Base-by-base conservation (phyloP, 768 basidiomycete species). In the Rhodotorula toruloides region DNA sequence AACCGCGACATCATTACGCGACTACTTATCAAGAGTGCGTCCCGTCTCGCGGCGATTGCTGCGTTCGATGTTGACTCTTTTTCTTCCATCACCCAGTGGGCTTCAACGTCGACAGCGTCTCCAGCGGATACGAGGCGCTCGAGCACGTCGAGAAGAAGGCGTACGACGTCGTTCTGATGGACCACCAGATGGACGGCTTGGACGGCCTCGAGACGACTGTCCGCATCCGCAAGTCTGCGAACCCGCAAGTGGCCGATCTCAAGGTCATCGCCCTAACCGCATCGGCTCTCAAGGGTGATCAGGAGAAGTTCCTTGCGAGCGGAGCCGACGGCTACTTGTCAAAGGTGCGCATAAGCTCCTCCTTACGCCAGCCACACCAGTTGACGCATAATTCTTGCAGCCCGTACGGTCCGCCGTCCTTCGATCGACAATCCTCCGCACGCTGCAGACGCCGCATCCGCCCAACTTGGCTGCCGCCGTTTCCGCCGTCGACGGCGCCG, bases 41-140 rank as follows among this genome's bases (percentile, higher is more conserved):
- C 21, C 6, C 27, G 44, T 16, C 16, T 39, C 34, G 2, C 17
- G 10, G 10, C 25, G 22, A 1, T n/a, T n/a, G 13, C 17, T 32
- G 3, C 34, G 6, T 7, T 2, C 4, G 31, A 1, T 36, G 34
- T 36, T 31, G 39, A 21, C 25, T 21, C 9, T 1, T 29, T 47
- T 32, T 8, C n/a, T 21, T 52, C 49, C 37, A 16, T 32, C 27
- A 21, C 44, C n/a, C n/a, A 66, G 58, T 68, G 65, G 63, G 60
- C n/a, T 73, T 70, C 68, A 48, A 47, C 21, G 65, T 70, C 54
- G 54, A 59, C 19, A 32, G 42, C 14, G 68, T 61, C 11, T 32
- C 27, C 11, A 65, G 62, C 59, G 72, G 72, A 4, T 56, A 54
- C 53, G 62, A 70, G 27, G 72, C 66, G 21, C 48, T 73, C n/a